A percentile compares a stretch with the other conserved stretches of the same genome.
phyloP scores from a whole-genome alignment of 2,329 filamentous ascomycete genomes.

The Penicillium oxalicum region DNA sequence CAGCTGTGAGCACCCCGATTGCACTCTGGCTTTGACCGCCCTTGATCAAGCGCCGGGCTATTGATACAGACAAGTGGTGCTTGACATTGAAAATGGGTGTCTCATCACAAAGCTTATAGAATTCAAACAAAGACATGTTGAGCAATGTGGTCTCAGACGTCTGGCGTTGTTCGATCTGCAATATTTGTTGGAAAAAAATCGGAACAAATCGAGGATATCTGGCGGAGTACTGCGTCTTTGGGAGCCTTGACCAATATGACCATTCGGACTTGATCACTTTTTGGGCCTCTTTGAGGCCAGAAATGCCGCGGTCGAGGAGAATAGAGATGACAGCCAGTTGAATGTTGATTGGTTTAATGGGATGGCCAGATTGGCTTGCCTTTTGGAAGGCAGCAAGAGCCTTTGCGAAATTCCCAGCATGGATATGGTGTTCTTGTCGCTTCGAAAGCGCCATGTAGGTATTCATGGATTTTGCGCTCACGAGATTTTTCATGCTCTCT shows the following conservation, averaged over 20 bases:
- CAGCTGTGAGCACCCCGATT: constrained; percentile 29
- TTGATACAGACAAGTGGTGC: constrained; percentile 30
- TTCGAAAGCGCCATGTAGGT: constrained; percentile 31
- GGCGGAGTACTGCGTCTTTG: constrained; percentile 14
- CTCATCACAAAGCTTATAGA: constrained; percentile 34
- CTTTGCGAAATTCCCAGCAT: constrained; percentile 30
- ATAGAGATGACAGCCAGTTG: constrained; percentile 34
- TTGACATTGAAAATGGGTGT: constrained; percentile 29
- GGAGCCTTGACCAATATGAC: constrained; percentile 9
- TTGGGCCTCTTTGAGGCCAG: constrained; percentile 23
- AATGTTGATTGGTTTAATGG: constrained; percentile 31
- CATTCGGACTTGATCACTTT: constrained; percentile 29
- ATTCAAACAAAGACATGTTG: constrained; percentile 35
- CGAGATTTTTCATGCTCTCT: constrained; percentile 25
- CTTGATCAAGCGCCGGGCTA: constrained; percentile 26
- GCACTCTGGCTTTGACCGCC: constrained; percentile 23
- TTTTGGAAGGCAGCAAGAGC: constrained; percentile 28
- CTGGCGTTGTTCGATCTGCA: constrained; percentile 17
- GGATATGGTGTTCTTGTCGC: constrained; percentile 35
- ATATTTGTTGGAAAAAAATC: constrained; percentile 33
- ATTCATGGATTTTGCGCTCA: constrained; percentile 25
- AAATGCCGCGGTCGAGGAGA: constrained; percentile 26
- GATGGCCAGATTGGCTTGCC: constrained; percentile 25
- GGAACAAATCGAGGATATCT: constrained; percentile 24
- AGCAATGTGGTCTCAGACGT: constrained; percentile 22